Conservation (phyloP, 2,329 filamentous ascomycete species). For the Arthrobotrys conoides region DNA sequence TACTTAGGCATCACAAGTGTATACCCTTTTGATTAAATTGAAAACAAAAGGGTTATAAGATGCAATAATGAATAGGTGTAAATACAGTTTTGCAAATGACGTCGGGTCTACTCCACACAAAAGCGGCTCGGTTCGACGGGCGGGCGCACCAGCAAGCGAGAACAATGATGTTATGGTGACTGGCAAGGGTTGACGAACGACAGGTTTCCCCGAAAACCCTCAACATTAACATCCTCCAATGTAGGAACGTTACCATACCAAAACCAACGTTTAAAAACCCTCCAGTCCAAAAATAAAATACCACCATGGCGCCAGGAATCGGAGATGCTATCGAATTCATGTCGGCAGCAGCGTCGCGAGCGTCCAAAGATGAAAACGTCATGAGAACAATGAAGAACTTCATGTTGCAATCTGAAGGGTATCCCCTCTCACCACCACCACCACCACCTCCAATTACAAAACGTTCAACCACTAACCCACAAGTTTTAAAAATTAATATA, state of each 20-base stretch:
- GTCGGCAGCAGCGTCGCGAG: not conserved
- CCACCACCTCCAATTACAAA: too few species aligned
- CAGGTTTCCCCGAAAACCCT: not conserved
- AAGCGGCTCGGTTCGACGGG: conserved; percentile 4
- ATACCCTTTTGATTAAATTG: too few species aligned
- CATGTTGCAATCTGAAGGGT: too few species aligned
- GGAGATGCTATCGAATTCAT: not conserved
- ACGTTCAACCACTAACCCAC: too few species aligned
- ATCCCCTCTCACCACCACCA: too few species aligned
- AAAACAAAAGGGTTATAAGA: too few species aligned
- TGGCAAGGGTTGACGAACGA: not conserved
- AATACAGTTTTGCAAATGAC: conserved; percentile 4
- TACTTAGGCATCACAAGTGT: too few species aligned
- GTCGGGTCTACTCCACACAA: conserved; percentile 20
- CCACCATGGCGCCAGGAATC: not conserved
- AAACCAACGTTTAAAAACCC: not conserved
- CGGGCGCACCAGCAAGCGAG: not conserved
- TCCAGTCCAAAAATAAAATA: not conserved
- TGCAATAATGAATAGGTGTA: not conserved
- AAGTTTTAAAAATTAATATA: too few species aligned
- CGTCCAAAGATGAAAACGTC: not conserved
- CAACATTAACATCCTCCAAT: conserved; percentile 14
- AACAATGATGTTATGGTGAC: not conserved
- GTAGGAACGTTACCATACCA: not conserved
- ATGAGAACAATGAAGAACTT: not conserved